Base-by-base conservation (phyloP, 2,329 filamentous ascomycete genomes). In the Colletotrichum liaoningense region DNA sequence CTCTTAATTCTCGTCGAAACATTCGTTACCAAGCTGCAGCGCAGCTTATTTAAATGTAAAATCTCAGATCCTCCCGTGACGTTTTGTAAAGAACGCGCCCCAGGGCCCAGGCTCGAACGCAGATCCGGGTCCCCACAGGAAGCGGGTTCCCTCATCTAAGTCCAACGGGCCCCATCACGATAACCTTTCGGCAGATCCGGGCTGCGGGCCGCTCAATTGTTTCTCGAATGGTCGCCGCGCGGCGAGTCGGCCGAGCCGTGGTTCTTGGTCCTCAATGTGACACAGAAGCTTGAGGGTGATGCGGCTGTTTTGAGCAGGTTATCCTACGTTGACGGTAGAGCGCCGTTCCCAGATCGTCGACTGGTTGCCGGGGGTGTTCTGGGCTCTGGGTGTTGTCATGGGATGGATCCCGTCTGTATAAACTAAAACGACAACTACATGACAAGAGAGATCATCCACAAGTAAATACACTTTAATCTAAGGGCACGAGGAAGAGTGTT, bases 141-240 rank as follows among this genome's bases (percentile, higher is more conserved):
- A 46, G 19, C 35, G 62, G 30, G 14, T 19, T n/a, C 30, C 30
- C 46, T 63, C 60, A 46, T 63, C 28, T 63, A 63, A 28, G 38
- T 63, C 60, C 46, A 28, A 63, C 62, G 30, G 46, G 28, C 46
- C 46, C 62, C 62, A 49, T 55, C 22, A 49, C 49, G n/a, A 42
- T 64, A 38, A 42, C 19, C 12, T 56, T 64, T 64, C 62, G 62
- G 62, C 16, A 64, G 49, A 63, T 49, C 49, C 49, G 30, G 30
- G 28, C 22, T 38, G 49, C 49, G 62, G 62, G 30, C 62, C 62
- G 62, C 5, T 16, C 30, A 22, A 22, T 22, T 55, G 12, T 64
- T 38, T 30, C 35, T 24, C 4, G n/a, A 54, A 35, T 5, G 33
- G 33, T 3, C 12, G 12, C 9, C 60, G 22, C 60, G 42, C 12